phyloP scores from a whole-genome alignment of 2,329 filamentous ascomycete species.

The Diaporthe sp. region DNA sequence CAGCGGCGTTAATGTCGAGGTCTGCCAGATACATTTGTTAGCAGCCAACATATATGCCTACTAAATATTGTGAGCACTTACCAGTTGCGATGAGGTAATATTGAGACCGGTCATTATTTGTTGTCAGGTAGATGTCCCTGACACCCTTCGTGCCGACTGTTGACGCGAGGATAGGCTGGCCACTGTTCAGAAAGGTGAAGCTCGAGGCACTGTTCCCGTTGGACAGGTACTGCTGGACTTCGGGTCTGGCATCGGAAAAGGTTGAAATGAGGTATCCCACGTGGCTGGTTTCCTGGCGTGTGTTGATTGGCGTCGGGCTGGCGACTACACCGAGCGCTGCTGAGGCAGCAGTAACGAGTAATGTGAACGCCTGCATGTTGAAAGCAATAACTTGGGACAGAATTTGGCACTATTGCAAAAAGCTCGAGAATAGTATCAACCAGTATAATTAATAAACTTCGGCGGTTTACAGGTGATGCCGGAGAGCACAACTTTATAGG shows the following conservation, averaged over 20 bases:
- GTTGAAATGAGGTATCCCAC: conserved; percentile 55
- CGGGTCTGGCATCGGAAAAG: conserved; percentile 51
- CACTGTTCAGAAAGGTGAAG: conserved; percentile 52
- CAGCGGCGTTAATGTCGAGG: conserved; percentile 52
- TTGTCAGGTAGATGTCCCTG: conserved; percentile 53
- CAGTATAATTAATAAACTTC: not conserved
- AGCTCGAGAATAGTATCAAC: not conserved
- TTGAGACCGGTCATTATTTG: conserved; percentile 51
- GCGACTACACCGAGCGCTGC: conserved; percentile 3
- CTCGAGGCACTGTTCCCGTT: conserved; percentile 50
- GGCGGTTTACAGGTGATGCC: too few relatives aligned
- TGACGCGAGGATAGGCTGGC: conserved; percentile 51
- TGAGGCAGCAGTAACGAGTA: not conserved
- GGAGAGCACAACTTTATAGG: not conserved
- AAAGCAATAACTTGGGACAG: not conserved
- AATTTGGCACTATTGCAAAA: too few relatives aligned
- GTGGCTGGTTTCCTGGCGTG: conserved; percentile 42
- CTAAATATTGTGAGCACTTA: too few relatives aligned
- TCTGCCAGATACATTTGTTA: conserved; percentile 44
- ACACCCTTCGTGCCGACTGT: conserved; percentile 53
- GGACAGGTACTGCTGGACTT: conserved; percentile 53
- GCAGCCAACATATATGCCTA: not conserved
- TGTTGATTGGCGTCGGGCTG: conserved; percentile 1
- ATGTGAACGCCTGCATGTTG: not conserved
- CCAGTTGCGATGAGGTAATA: conserved; percentile 53